Percentiles rank a stretch among this genome's conserved stretches.
Conservation (phyloP, 768 basidiomycete genomes). For the Boletus coccyginus region DNA sequence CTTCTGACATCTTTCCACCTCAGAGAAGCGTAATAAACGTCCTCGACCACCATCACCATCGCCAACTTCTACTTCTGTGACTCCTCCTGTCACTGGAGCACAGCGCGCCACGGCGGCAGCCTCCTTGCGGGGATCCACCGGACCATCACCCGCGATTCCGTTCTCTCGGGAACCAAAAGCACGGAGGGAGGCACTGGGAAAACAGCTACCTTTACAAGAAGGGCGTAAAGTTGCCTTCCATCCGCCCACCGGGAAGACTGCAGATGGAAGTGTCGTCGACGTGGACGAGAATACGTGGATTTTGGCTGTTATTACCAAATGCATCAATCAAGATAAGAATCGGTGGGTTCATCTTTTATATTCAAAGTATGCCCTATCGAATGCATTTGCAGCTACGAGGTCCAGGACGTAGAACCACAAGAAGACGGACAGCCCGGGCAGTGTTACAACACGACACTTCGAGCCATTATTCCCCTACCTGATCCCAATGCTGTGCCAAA, state of each 20-base stretch:
- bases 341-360: constrained; percentile 37
- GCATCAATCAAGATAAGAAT: constrained; percentile 70
- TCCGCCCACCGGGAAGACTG: constrained; percentile 56
- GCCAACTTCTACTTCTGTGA: constrained; percentile 46
- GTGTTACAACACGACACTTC: constrained; percentile 67
- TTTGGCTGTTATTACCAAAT: constrained; percentile 69
- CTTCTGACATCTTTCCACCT: background rate
- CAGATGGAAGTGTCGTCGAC: constrained; percentile 48
- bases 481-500: constrained; percentile 60
- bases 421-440: constrained; percentile 74
- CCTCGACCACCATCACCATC: constrained; percentile 69
- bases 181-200: constrained; percentile 57
- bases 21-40: constrained; percentile 78
- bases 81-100: constrained; percentile 23
- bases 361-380: background rate
- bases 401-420: constrained; percentile 81
- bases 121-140: constrained; percentile 52
- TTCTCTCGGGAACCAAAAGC: constrained; percentile 67
- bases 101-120: constrained; percentile 14
- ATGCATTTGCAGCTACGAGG: constrained; percentile 61
- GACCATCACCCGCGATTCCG: constrained; percentile 46
- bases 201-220: constrained; percentile 65
- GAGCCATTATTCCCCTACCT: constrained; percentile 76
- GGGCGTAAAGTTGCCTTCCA: constrained; percentile 83
- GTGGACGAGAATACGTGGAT: constrained; percentile 65